Evolutionary conservation across 2,329 filamentous ascomycete species (phyloP).

Genomic region (Neonectria magnoliae): DNA sequence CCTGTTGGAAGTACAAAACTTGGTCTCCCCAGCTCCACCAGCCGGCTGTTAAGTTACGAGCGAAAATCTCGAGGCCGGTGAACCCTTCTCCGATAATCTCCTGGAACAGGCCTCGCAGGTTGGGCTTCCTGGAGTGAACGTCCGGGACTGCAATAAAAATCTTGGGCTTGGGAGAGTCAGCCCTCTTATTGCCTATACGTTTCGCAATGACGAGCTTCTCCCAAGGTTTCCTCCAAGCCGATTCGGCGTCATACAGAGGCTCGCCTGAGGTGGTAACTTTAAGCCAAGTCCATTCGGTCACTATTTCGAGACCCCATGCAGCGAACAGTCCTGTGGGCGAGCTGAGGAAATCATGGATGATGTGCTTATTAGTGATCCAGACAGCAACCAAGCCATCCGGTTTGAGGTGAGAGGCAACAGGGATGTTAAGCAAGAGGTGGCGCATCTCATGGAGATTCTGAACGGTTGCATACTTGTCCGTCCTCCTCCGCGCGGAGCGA

Average conservation of each 20-base stretch:
- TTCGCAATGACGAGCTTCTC: conserved; percentile 75
- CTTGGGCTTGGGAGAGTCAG: conserved; percentile 50
- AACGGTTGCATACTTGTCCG: conserved; percentile 59
- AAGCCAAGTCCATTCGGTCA: conserved; percentile 82
- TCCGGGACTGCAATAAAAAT: conserved; percentile 78
- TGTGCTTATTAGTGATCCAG: conserved; percentile 81
- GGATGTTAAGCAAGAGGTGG: conserved; percentile 62
- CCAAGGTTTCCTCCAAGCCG: conserved; percentile 78
- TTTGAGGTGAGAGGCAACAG: conserved; percentile 65
- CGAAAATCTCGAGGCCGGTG: conserved; percentile 78
- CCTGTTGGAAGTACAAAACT: conserved; percentile 73
- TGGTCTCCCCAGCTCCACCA: conserved; percentile 87
- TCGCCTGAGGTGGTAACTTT: conserved; percentile 75
- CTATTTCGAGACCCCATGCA: conserved; percentile 71
- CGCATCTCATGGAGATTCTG: conserved; percentile 58
- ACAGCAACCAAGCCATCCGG: conserved; percentile 70
- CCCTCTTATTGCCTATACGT: conserved; percentile 46
- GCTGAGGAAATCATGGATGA: conserved; percentile 65
- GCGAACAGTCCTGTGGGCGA: conserved; percentile 67
- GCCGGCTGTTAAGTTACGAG: conserved; percentile 75
- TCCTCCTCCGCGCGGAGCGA: conserved; percentile 73
- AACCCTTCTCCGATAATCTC: conserved; percentile 62
- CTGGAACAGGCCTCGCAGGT: conserved; percentile 69
- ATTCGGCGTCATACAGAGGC: conserved; percentile 69
- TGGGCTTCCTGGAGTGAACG: conserved; percentile 82